A percentile compares a stretch with the other conserved stretches of the same genome.
Evolutionary conservation across 345 rosid genomes (phyloP).

Genomic region (Cardamine resedifolia): DNA sequence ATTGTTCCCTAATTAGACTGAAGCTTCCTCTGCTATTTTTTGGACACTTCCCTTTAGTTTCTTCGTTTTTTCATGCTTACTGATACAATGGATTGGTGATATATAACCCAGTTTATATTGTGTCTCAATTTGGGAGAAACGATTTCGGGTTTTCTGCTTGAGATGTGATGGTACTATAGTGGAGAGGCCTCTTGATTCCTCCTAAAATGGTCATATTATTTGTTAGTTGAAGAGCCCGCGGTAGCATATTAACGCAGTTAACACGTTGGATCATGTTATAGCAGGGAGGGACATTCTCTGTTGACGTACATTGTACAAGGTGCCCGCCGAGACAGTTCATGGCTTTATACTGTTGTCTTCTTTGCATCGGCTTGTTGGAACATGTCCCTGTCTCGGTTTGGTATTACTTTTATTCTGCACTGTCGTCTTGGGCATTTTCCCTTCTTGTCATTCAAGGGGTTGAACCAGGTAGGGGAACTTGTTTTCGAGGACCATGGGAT

Average conservation of each 20-base stretch:
- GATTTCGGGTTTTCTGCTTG: constrained; percentile 29
- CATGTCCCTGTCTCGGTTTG: constrained; percentile 56
- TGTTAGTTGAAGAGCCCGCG: constrained; percentile 37
- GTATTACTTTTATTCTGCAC: constrained; percentile 43
- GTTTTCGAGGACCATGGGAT: constrained; percentile 37
- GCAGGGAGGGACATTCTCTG: constrained; percentile 58
- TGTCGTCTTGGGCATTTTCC: constrained; percentile 35
- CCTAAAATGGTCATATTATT: constrained; percentile 38
- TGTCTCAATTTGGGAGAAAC: constrained; percentile 29
- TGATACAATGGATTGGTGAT: constrained; percentile 9
- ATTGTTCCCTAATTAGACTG: neutral
- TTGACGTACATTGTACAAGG: constrained; percentile 49
- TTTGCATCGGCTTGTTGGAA: constrained; percentile 41
- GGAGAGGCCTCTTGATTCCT: constrained; percentile 41
- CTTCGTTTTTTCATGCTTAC: neutral
- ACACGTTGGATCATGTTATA: constrained; percentile 52
- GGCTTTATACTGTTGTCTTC: constrained; percentile 38
- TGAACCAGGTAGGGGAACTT: constrained; percentile 45
- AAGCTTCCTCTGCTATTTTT: neutral
- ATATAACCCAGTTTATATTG: constrained; percentile 26
- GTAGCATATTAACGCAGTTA: constrained; percentile 40
- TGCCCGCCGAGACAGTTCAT: constrained; percentile 58
- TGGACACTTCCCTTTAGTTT: neutral
- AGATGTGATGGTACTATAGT: constrained; percentile 32
- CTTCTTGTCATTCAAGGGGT: constrained; percentile 44